Conservation (phyloP, 208 protist species). For the Trypanosoma cruzi region DNA sequence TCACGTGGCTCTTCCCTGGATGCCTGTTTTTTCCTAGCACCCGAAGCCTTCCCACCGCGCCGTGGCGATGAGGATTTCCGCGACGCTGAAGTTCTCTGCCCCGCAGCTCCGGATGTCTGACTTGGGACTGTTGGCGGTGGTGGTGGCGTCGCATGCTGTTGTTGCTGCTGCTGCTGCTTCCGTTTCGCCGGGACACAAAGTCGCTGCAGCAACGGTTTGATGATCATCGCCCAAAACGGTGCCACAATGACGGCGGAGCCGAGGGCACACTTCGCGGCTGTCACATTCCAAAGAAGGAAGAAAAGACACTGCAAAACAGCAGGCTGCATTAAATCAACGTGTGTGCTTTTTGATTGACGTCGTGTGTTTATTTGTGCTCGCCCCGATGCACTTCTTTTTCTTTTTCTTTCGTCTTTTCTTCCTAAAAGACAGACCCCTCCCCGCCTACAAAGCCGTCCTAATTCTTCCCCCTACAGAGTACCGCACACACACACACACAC, state of each 20-base stretch:
- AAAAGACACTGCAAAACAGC: conserved; percentile 4
- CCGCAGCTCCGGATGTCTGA: no score
- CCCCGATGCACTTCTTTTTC: no score
- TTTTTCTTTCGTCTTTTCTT: no score
- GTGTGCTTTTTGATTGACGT: not conserved
- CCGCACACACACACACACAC: no score
- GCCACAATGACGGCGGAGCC: conserved; percentile 40
- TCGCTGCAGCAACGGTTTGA: conserved; percentile 43
- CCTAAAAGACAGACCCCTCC: no score
- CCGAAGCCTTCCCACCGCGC: not conserved
- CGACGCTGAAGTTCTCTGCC: not conserved
- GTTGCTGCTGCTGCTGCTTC: not conserved
- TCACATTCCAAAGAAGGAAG: conserved; percentile 21
- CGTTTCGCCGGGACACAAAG: not conserved
- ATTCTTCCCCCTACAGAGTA: no score
- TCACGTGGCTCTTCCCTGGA: not conserved
- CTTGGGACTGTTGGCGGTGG: no score
- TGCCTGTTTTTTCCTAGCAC: not conserved
- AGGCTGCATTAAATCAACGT: not conserved
- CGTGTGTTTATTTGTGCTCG: no score
- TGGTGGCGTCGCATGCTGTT: not conserved
- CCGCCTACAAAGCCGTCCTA: no score
- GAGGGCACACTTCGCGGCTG: conserved; percentile 27
- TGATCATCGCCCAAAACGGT: conserved; percentile 55
- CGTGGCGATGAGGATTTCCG: not conserved